Base-by-base conservation (phyloP, 352 stramenopile genomes). In the Phytophthora syringae region DNA sequence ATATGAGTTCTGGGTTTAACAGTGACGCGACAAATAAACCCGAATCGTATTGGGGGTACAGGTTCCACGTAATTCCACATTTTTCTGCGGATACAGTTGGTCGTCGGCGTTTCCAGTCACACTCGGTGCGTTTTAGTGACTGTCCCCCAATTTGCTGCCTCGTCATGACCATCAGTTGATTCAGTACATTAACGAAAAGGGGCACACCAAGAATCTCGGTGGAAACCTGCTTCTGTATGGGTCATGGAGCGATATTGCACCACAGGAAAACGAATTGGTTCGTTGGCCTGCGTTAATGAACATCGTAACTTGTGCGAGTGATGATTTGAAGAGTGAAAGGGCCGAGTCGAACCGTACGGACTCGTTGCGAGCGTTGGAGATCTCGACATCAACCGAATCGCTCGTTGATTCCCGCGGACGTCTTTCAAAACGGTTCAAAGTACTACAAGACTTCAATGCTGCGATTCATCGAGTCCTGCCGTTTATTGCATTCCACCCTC, bases 381-480 rank as follows among this genome's bases (percentile, higher is more conserved):
- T 10, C 9, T 36, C 28, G 2, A 7, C n/a, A 2, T 11, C 56
- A 37, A 32, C 21, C 13, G 49, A 57, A 37, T 51, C 52, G 15
- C 3, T 57, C 7, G 49, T 52, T 27, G 52, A 80, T 50, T 45
- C 43, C 1, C 68, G 86, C n/a, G 77, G 86, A 18, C 66, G 66
- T 7, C 72, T 94, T 6, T 76, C 69, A 0, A 79, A 80, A n/a
- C 69, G 78, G 9, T 94, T 93, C 56, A 89, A 82, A 50, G 36
- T 88, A n/a, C 64, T 94, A 10, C 86, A 94, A 56, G 79, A 91
- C 30, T 84, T 93, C 55, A 94, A 94, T 28, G 52, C 72, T 21
- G 57, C 74, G 0, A 74, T 94, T 34, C 78, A 85, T 64, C 70
- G 81, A 4, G 44, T 94, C 20, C 57, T 94, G 15, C 79, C 86